Percentiles rank a stretch among this genome's conserved stretches.
Conservation (phyloP, 768 basidiomycete genomes). For the Tylopilus balloui region DNA sequence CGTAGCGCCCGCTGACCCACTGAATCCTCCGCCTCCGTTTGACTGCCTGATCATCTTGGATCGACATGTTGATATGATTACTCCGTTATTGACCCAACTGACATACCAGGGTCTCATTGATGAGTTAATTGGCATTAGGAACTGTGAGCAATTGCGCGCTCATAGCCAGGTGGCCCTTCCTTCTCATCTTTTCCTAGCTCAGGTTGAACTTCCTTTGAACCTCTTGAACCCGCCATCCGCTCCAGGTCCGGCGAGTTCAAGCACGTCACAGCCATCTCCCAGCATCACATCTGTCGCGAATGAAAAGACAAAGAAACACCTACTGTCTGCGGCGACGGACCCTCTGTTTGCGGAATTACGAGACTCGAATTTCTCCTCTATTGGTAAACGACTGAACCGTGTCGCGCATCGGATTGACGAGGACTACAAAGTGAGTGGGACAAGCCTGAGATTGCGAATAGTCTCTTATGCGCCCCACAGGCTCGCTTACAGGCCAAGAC, state of each 20-base stretch:
- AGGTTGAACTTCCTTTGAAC: constrained; percentile 75
- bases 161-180: not conserved
- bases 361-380: constrained; percentile 88
- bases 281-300: constrained; percentile 53
- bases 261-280: constrained; percentile 40
- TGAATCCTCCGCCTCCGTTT: constrained; percentile 54
- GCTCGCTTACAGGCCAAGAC: constrained; percentile 85
- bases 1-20: constrained; percentile 37
- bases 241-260: constrained; percentile 35
- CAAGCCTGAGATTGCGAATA: not conserved
- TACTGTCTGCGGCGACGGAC: constrained; percentile 73
- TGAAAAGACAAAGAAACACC: constrained; percentile 87
- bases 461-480: constrained; percentile 34
- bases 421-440: constrained; percentile 72
- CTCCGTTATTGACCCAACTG: constrained; percentile 89
- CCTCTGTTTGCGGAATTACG: constrained; percentile 77
- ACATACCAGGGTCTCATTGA: constrained; percentile 97
- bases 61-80: constrained; percentile 90
- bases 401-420: constrained; percentile 84
- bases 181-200: constrained; percentile 42
- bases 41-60: constrained; percentile 90
- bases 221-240: constrained; percentile 56
- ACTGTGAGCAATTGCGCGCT: constrained; percentile 54
- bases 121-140: constrained; percentile 84
- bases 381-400: constrained; percentile 76